Percentiles rank a stretch among this genome's conserved stretches.
phyloP scores from a whole-genome alignment of 768 basidiomycete species.

The Kwoniella sp. region DNA sequence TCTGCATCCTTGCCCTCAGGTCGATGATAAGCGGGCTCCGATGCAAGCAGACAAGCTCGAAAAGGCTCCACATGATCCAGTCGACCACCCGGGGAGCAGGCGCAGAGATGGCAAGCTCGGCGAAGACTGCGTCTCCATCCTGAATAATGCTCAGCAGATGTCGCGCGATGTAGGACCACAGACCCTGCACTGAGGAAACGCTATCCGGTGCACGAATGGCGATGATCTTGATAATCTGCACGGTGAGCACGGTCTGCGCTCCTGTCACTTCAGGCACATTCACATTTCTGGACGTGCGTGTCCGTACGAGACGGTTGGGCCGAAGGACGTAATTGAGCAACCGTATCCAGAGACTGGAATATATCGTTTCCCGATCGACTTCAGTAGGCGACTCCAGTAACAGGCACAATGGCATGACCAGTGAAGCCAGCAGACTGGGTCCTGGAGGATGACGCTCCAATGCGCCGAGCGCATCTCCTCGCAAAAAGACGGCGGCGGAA shows the following conservation, averaged over 20 bases:
- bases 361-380: slow-evolving; percentile 25
- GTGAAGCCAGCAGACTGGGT: slow-evolving; percentile 23
- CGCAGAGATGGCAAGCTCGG: slow-evolving; percentile 1
- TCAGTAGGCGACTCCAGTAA: slow-evolving; percentile 21
- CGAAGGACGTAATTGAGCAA: slow-evolving; percentile 26
- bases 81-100: slow-evolving; percentile 32
- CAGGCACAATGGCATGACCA: slow-evolving; percentile 29
- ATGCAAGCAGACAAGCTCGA: slow-evolving; percentile 37
- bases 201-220: slow-evolving; percentile 32
- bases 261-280: slow-evolving; percentile 8
- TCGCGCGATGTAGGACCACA: slow-evolving; percentile 37
- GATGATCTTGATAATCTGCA: slow-evolving; percentile 47
- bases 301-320: neutral
- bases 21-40: slow-evolving; percentile 33
- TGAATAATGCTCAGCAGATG: slow-evolving; percentile 18
- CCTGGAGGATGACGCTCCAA: slow-evolving; percentile 25
- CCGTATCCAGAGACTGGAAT: slow-evolving; percentile 30
- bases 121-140: slow-evolving; percentile 29
- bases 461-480: slow-evolving; percentile 27
- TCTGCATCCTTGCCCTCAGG: slow-evolving; percentile 31
- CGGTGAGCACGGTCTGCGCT: slow-evolving; percentile 21
- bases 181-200: slow-evolving; percentile 30
- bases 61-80: slow-evolving; percentile 42
- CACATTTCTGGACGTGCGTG: neutral
- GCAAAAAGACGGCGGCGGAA: slow-evolving; percentile 30